These are phyloP conservation scores for Phialocephala subalpina DNA, from an alignment of 2,329 filamentous ascomycete species.

Conservation along the genomic window DNA sequence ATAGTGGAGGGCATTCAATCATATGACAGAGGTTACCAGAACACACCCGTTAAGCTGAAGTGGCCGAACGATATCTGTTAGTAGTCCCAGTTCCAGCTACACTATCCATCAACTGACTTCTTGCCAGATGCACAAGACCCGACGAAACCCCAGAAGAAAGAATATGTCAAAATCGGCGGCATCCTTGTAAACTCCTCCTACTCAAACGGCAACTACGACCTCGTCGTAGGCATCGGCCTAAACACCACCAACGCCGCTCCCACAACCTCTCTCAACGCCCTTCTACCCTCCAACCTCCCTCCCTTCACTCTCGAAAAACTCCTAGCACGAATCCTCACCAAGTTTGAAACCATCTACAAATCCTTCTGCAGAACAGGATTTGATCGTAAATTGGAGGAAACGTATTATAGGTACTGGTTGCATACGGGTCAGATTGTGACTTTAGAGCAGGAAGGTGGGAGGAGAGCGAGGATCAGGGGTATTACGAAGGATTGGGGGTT, in stretches of 20 bases:
- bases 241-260: conserved; percentile 87
- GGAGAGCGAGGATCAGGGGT: conserved; percentile 79
- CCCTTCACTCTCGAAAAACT: conserved; percentile 80
- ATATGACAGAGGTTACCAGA: conserved; percentile 79
- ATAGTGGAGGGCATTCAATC: conserved; percentile 83
- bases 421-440: conserved; percentile 78
- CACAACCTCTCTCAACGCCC: conserved; percentile 83
- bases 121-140: conserved; percentile 70
- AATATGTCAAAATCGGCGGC: conserved; percentile 90
- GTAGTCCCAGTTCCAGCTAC: conserved; percentile 36
- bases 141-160: conserved; percentile 52
- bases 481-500: conserved; percentile 94
- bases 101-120: conserved; percentile 1
- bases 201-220: conserved; percentile 77
- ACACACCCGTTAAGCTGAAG: conserved; percentile 85
- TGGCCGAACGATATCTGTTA: conserved; percentile 96
- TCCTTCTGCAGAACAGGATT: conserved; percentile 82
- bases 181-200: conserved; percentile 92
- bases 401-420: conserved; percentile 87
- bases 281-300: conserved; percentile 62
- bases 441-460: conserved; percentile 81
- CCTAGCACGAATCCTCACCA: conserved; percentile 80
- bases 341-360: conserved; percentile 79
- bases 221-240: conserved; percentile 86
- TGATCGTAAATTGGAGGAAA: conserved; percentile 72